Conservation (phyloP, 192 early-diverging fungal species). For the Mortierella alpina region DNA sequence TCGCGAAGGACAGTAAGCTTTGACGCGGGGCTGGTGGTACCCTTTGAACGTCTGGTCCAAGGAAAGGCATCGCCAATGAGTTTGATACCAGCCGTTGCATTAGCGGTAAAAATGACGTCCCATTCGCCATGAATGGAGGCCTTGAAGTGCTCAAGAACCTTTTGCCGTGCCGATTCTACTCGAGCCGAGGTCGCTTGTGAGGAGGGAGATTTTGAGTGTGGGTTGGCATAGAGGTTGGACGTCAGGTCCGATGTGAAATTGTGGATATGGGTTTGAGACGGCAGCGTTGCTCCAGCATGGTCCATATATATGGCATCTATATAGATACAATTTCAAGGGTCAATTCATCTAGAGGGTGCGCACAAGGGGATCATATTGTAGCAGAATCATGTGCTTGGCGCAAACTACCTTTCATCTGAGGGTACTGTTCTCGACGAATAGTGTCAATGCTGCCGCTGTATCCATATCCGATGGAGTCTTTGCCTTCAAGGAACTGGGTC, state of each 20-base stretch:
- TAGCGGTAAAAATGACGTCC: conserved; percentile 80
- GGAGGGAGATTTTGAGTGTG: conserved; percentile 70
- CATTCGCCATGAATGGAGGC: conserved; percentile 67
- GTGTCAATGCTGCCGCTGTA: conserved; percentile 59
- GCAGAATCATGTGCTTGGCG: not conserved
- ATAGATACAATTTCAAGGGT: not conserved
- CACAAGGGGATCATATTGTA: not conserved
- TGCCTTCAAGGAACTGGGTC: conserved; percentile 20
- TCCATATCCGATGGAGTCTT: conserved; percentile 50
- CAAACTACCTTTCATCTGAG: conserved; percentile 61
- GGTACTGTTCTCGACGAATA: conserved; percentile 65
- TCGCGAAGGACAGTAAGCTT: conserved; percentile 71
- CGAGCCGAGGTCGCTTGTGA: conserved; percentile 62
- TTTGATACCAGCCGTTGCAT: conserved; percentile 81
- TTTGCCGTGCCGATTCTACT: conserved; percentile 64
- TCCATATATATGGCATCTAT: conserved; percentile 63
- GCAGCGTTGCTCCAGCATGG: conserved; percentile 72
- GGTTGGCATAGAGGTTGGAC: conserved; percentile 68
- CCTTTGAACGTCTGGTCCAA: conserved; percentile 47
- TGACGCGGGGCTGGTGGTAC: conserved; percentile 1
- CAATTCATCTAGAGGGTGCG: not conserved
- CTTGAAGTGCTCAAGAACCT: conserved; percentile 68
- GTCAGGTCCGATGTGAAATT: conserved; percentile 58
- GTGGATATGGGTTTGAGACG: conserved; percentile 56
- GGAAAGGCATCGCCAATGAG: conserved; percentile 79